These are phyloP conservation scores for Coemansia sp. DNA, from an alignment of 192 early-diverging fungal species.

Conservation along the genomic window DNA sequence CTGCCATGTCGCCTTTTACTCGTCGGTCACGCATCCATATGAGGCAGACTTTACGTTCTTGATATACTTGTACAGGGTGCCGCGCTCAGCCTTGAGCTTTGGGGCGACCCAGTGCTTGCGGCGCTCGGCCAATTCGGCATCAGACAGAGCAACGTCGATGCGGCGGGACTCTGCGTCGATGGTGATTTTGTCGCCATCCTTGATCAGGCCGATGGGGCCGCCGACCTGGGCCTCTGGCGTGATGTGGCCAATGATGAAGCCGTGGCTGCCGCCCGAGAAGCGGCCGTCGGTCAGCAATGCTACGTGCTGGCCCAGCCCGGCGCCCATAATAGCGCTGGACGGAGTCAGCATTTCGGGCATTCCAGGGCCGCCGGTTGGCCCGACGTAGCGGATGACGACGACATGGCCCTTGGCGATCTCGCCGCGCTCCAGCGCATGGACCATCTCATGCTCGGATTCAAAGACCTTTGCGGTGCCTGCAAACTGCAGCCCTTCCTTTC, in stretches of 20 bases:
- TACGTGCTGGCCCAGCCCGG: constrained; percentile 96
- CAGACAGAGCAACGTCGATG: constrained; percentile 77
- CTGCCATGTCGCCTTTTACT: constrained; percentile 37
- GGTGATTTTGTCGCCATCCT: constrained; percentile 85
- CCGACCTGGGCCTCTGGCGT: constrained; percentile 97
- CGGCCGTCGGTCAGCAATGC: constrained; percentile 97
- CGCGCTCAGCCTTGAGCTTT: constrained; percentile 82
- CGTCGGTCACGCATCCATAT: constrained; percentile 87
- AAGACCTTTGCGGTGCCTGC: constrained; percentile 87
- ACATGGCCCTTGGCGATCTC: constrained; percentile 93
- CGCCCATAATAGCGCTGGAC: constrained; percentile 98
- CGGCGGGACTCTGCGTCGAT: constrained; percentile 84
- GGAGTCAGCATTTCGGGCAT: constrained; percentile 99
- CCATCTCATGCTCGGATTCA: constrained; percentile 92
- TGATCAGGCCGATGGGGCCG: constrained; percentile 91
- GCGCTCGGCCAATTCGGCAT: constrained; percentile 76
- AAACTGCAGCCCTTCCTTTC: constrained; percentile 96
- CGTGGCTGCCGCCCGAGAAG: constrained; percentile 98
- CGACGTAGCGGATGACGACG: constrained; percentile 95
- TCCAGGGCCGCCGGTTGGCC: constrained; percentile 97
- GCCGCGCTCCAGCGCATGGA: constrained; percentile 81
- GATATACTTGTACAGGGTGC: constrained; percentile 94
- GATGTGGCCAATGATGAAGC: constrained; percentile 99
- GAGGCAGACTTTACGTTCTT: constrained; percentile 79
- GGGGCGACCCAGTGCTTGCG: constrained; percentile 77